A percentile compares a stretch with the other conserved stretches of the same genome.
These are phyloP conservation scores for Rhynchosporium secalis DNA, from an alignment of 2,329 filamentous ascomycete species.

Conservation along the genomic window DNA sequence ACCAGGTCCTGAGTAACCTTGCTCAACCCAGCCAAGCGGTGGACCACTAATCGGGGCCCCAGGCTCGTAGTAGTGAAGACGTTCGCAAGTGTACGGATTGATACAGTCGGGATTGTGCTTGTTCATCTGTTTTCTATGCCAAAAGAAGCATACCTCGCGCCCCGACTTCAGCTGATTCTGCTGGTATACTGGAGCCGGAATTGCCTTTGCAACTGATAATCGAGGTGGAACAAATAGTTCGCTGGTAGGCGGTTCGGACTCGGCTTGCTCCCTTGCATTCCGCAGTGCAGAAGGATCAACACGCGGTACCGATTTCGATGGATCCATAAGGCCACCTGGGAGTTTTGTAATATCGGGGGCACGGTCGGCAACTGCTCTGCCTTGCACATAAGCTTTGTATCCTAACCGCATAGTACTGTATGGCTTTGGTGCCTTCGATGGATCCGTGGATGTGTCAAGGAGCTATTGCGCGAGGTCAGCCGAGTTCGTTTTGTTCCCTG, in stretches of 20 bases:
- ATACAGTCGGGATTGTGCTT: neutral
- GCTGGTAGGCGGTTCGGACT: neutral
- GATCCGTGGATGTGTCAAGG: slow-evolving; percentile 41
- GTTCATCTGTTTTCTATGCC: neutral
- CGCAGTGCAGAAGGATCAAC: slow-evolving; percentile 25
- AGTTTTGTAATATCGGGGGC: slow-evolving; percentile 41
- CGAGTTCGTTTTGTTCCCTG: too few species aligned
- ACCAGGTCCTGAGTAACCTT: neutral
- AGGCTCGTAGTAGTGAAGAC: slow-evolving; percentile 2
- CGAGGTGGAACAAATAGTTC: neutral
- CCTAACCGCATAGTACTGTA: slow-evolving; percentile 44
- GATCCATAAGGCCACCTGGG: slow-evolving; percentile 34
- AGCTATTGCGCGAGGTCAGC: slow-evolving; percentile 9
- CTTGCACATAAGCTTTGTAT: slow-evolving; percentile 43
- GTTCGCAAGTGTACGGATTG: neutral
- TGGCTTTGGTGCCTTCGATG: slow-evolving; percentile 44
- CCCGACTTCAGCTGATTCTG: neutral
- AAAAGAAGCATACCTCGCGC: slow-evolving; percentile 6
- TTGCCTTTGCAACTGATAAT: neutral
- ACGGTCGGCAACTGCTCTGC: slow-evolving; percentile 47
- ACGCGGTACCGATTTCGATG: slow-evolving; percentile 25
- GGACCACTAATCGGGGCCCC: slow-evolving; percentile 2
- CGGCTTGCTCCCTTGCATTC: slow-evolving; percentile 10
- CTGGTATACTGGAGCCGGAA: neutral
- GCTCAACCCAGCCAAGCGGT: neutral